Base-by-base conservation (phyloP, 225 moss, liverwort and hornwort species). In the Sphagnum contortum region DNA sequence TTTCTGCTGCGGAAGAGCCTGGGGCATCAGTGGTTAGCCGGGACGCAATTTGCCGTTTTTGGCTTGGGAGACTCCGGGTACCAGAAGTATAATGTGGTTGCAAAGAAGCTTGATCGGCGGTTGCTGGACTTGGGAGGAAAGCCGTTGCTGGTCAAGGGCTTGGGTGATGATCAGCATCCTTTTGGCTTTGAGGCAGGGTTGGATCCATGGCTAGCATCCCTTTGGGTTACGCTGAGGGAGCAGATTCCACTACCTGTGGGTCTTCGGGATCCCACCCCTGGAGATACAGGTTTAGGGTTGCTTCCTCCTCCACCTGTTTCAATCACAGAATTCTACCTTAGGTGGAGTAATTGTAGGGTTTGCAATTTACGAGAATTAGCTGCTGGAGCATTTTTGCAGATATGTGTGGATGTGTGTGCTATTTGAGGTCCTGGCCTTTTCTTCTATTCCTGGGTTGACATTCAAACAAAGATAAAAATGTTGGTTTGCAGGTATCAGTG, bases 61-160 rank as follows among this genome's bases (percentile, higher is more conserved):
- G 98, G 98, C 9, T 72, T 98, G 62, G 98, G 98, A 64, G 98
- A 98, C 67, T 98, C 98, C 14, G 98, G 93, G 8, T 98, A 93
- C 72, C 91, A 84, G 62, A 93, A 98, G 73, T 98, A 93, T 51
- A 98, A 98, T 65, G 72, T 89, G 67, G 90, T 78, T 14, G 98
- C 86, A 3, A 98, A 98, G 78, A 98, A 98, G 79, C 86, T 98
- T 53, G 98, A 98, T 65, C 82, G 91, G 57, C 71, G 98, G 65
- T 75, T 98, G 67, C 55, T 78, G 79, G 90, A 93, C 71, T 78
- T 98, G 61, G 93, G 98, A 12, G 98, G 83, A 9, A 74, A 71
- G 62, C 68, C 83, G 13, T 76, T 91, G 4, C 62, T 89, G 47
- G 49, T 86, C 11, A 75, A 76, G 79, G 98, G 98, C 44, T 87